Percentiles rank a stretch among this genome's conserved stretches.
Evolutionary conservation across 768 basidiomycete genomes (phyloP).

Genomic region (Termitomyces sp.): DNA sequence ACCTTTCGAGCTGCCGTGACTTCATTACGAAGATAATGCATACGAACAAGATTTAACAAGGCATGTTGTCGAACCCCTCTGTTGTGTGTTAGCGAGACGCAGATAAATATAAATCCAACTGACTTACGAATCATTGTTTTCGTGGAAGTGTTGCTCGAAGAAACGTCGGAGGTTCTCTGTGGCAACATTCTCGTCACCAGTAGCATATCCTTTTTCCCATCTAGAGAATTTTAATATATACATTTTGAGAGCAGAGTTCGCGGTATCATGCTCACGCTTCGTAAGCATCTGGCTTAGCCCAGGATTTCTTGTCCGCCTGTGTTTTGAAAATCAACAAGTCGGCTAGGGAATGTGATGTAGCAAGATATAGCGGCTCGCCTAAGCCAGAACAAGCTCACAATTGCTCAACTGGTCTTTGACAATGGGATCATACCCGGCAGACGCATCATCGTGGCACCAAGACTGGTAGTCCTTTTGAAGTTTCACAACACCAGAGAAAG

Average conservation of each 20-base stretch:
- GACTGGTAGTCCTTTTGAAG: conserved; percentile 63
- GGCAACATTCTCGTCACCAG: conserved; percentile 68
- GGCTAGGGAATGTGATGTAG: conserved; percentile 21
- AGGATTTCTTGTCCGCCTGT: conserved; percentile 59
- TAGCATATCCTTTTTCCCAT: conserved; percentile 61
- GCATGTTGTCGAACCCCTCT: conserved; percentile 82
- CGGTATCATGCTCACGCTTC: conserved; percentile 43
- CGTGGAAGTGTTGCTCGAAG: conserved; percentile 85
- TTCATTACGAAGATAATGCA: conserved; percentile 74
- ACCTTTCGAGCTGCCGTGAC: conserved; percentile 68
- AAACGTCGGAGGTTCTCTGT: conserved; percentile 71
- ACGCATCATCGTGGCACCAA: conserved; percentile 53
- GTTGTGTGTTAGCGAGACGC: not conserved
- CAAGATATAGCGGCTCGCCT: not conserved
- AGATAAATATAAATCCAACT: not conserved
- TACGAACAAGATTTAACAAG: conserved; percentile 69
- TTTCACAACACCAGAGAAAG: conserved; percentile 66
- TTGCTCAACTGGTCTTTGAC: conserved; percentile 53
- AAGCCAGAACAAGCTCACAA: conserved; percentile 26
- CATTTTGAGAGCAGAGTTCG: not conserved
- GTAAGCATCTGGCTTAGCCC: conserved; percentile 60
- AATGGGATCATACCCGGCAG: conserved; percentile 45
- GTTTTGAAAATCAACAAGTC: conserved; percentile 61
- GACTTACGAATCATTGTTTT: conserved; percentile 73
- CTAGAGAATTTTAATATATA: conserved; percentile 32